A percentile compares a stretch with the other conserved stretches of the same genome.
Conservation (phyloP, 23 red algal species). For the Gracilaria vermiculophylla region DNA sequence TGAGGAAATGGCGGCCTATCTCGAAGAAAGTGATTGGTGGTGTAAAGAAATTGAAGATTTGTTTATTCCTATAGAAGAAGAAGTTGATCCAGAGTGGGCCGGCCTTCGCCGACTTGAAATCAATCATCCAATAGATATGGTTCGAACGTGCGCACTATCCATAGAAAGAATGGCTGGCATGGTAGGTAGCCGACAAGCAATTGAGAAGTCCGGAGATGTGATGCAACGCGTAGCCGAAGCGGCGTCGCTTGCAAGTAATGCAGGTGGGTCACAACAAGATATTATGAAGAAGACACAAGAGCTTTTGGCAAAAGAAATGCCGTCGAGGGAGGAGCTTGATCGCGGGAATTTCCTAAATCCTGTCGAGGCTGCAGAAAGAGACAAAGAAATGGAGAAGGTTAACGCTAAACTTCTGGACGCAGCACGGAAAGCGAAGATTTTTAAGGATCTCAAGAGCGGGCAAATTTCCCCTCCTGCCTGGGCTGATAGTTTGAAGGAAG, state of each 20-base stretch:
- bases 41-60: constrained; percentile 41
- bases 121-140: constrained; percentile 36
- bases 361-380: constrained; percentile 2
- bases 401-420: background rate
- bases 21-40: constrained; percentile 48
- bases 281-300: background rate
- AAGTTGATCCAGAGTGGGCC: constrained; percentile 20
- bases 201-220: constrained; percentile 28
- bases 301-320: background rate
- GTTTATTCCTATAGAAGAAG: constrained; percentile 38
- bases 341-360: background rate
- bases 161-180: constrained; percentile 53
- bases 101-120: constrained; percentile 31
- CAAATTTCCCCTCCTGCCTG: background rate
- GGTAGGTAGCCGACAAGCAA: constrained; percentile 25
- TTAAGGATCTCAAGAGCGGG: background rate
- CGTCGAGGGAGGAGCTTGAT: background rate
- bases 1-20: constrained; percentile 43
- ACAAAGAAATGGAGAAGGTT: constrained; percentile 11
- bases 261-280: background rate
- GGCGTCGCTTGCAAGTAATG: background rate
- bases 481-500: background rate
- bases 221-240: background rate
- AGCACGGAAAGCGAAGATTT: background rate
- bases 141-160: constrained; percentile 2